Conservation (phyloP, 768 basidiomycete genomes). For the Termitomyces sp. region DNA sequence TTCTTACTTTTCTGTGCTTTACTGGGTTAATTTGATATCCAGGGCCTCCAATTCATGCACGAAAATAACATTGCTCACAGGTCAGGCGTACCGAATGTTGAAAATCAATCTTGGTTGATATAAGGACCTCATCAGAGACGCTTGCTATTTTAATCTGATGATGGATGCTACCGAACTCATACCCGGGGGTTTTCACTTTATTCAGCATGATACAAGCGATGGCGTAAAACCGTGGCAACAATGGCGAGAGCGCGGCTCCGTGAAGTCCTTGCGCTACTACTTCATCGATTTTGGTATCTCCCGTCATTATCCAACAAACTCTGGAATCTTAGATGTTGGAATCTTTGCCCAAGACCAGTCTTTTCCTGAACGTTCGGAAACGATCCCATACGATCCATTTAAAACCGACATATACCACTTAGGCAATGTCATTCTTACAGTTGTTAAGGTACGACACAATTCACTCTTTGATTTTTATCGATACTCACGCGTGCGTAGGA, state of each 20-base stretch:
- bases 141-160: constrained; percentile 17
- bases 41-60: constrained; percentile 21
- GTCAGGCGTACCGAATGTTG: not conserved
- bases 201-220: constrained; percentile 6
- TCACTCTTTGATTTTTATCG: too few relatives aligned
- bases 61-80: constrained; percentile 17
- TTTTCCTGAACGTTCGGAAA: constrained; percentile 25
- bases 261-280: constrained; percentile 27
- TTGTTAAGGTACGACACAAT: not conserved
- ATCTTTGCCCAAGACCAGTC: constrained; percentile 36
- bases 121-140: not conserved
- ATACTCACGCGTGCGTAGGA: not conserved
- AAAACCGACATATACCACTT: constrained; percentile 38
- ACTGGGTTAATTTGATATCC: not conserved
- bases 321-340: constrained; percentile 17
- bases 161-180: constrained; percentile 24
- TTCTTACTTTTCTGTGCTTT: not conserved
- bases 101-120: too few relatives aligned
- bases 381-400: constrained; percentile 29
- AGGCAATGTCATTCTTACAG: constrained; percentile 22
- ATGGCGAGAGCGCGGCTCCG: constrained; percentile 21
- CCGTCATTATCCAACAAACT: constrained; percentile 14
- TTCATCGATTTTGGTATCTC: constrained; percentile 35
- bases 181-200: constrained; percentile 20
- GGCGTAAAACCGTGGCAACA: constrained; percentile 6